Evolutionary conservation across 129 eudicot species (phyloP), one percentile per base, ranked within the genome.

Genomic region (Ambrosia trifida): DNA sequence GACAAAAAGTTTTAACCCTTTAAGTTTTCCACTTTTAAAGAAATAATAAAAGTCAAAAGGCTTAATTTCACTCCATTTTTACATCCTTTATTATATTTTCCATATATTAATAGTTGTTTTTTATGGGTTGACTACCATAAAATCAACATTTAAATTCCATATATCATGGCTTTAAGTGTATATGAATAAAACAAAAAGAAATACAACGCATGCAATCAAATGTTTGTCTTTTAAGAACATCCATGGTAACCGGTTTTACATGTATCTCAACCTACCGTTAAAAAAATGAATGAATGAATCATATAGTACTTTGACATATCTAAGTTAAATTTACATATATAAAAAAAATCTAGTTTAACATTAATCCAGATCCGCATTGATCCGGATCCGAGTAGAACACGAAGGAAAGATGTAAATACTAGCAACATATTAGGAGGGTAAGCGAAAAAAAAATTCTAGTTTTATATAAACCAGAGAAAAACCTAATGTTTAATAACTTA

Each of bases 1-100:
- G 80, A 68, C 80, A 76, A 77, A 77, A 77, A 69, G 81, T 40
- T 61, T n/a, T 36, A 36, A 7, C 9, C 35, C 81, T 77, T 69
- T 76, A 14, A 58, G 35, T 49, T 69, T 69, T 77, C 20, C 40
- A 61, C 44, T 60, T 61, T 77, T 47, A 9, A 59, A 69, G 60
- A 43, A 33, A 52, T 62, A 33, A 31, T 76, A 68, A 46, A 76
- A 76, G 81, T 76, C 81, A 76, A 76, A 68, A 76, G 28, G 56
- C 13, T 24, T 46, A 19, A 20, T 44, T 44, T 72, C 76, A 72
- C 65, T 64, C 49, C 43, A 36, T 33, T 44, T 31, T 30, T 57
- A 43, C 44, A 72, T 45, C 66, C 46, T 24, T 36, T 64, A 2
- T 59, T 2, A 16, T 4, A 51, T 65, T 66, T 66, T 53, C 46